Conservation (phyloP, 2,329 filamentous ascomycete genomes). For the Colletotrichum sojae region DNA sequence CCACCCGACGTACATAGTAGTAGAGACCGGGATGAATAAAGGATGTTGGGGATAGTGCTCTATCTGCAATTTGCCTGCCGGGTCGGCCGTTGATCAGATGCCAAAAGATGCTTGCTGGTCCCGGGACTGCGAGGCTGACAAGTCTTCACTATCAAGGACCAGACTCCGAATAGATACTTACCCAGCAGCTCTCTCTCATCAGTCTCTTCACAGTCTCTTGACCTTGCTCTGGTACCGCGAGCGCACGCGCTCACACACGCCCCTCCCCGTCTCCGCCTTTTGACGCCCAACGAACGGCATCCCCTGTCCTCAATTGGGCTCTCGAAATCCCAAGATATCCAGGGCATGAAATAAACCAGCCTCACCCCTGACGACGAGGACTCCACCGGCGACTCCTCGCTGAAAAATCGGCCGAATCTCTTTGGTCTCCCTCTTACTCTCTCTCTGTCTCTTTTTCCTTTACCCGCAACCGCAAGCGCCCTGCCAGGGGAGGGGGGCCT, state of each 20-base stretch:
- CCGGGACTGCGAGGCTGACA: neutral
- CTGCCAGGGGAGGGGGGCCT: neutral
- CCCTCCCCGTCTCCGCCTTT: conserved; percentile 12
- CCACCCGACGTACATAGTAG: neutral
- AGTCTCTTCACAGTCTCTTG: no score
- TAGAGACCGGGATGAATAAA: neutral
- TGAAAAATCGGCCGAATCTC: conserved; percentile 34
- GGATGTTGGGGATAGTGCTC: neutral
- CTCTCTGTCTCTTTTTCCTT: neutral
- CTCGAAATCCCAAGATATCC: neutral
- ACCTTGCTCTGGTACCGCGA: no score
- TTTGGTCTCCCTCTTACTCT: neutral
- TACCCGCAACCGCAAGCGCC: conserved; percentile 22
- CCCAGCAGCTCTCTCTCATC: no score
- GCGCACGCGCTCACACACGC: neutral
- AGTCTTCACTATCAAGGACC: neutral
- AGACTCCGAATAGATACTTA: no score
- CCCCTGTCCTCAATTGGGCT: conserved; percentile 11
- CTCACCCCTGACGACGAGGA: neutral
- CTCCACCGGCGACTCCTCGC: neutral
- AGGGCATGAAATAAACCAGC: neutral
- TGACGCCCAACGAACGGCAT: conserved; percentile 21
- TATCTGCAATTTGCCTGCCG: conserved; percentile 9
- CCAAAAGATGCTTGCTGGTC: neutral
- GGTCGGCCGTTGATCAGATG: conserved; percentile 7